phyloP scores from a whole-genome alignment of 179 eudicot species.

The Sideroxylon spinosum region DNA sequence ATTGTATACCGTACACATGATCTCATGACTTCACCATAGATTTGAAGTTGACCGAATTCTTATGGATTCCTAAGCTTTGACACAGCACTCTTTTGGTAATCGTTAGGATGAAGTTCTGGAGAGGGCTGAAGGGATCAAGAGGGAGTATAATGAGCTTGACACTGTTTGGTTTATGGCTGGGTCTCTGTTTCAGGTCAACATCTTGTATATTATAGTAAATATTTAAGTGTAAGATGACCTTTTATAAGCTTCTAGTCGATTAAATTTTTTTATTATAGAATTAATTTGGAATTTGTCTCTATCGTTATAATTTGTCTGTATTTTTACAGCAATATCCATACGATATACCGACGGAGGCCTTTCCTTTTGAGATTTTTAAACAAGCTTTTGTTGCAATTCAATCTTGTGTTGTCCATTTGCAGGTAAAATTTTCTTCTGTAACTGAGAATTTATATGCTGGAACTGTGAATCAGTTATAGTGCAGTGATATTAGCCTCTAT shows the following conservation, averaged over 20 bases:
- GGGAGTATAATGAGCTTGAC: slow-evolving; percentile 95
- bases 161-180: slow-evolving; percentile 99
- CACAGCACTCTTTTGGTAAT: slow-evolving; percentile 17
- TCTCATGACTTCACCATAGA: background rate
- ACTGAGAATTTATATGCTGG: background rate
- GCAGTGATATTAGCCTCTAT: background rate
- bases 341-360: slow-evolving; percentile 97
- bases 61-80: background rate
- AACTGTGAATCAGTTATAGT: background rate
- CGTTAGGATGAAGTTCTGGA: slow-evolving; percentile 74
- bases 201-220: slow-evolving; percentile 7
- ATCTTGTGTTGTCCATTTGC: slow-evolving; percentile 97
- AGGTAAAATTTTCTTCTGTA: slow-evolving; percentile 45
- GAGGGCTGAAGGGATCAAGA: slow-evolving; percentile 84
- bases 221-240: background rate
- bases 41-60: background rate
- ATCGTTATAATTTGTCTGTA: background rate
- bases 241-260: background rate
- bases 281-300: background rate
- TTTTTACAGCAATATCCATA: slow-evolving; percentile 93
- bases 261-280: background rate
- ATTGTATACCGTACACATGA: background rate
- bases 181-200: slow-evolving; percentile 80
- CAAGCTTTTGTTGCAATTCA: slow-evolving; percentile 99
- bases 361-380: slow-evolving; percentile 89